Evolutionary conservation across 2,329 filamentous ascomycete species (phyloP), one percentile per base, ranked within the genome.

Genomic region (Colletotrichum sp.): DNA sequence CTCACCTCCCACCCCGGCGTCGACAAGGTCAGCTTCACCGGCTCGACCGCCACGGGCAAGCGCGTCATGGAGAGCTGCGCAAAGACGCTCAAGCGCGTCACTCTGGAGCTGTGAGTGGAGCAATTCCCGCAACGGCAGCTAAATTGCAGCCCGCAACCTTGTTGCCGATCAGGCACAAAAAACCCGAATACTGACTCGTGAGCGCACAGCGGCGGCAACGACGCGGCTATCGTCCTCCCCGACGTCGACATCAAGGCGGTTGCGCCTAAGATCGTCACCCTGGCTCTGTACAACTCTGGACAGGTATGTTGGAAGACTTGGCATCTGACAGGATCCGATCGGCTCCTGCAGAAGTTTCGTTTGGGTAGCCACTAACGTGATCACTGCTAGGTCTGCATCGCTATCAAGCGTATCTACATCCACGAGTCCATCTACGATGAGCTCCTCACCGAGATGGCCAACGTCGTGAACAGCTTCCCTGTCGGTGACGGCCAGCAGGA

Each of bases 21-120:
- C 71, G 86, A 89, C 72, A 93, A 92, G 86, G 89, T 94, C 80
- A 88, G 86, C 78, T 94, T 94, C 83, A 93, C 92, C 0, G 91
- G 92, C 4, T 92, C 90, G 13, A 90, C 87, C 8, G 85, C 86
- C 0, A 92, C 90, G 0, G 92, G 92, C 12, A 93, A 92, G 85
- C 88, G 88, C 81, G 89, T 93, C 70, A 89, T 92, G 86, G 87
- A 87, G 71, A 88, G 86, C n/a, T 88, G 87, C 68, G 85, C 89
- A 28, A 87, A 88, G 80, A 91, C 90, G 0, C 83, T 93, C 30
- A 93, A 93, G 86, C 85, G 91, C 55, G 87, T 91, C 25, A 92
- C 90, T 2, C 87, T 93, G 16, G 92, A 93, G 82, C 87, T 93
- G 73, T 75, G 65, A 75, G 73, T 73, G 57, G 64, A 64, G 16